Evolutionary conservation across 1,284 basidiomycete genomes (phyloP).

Genomic region (Pterula multifida): DNA sequence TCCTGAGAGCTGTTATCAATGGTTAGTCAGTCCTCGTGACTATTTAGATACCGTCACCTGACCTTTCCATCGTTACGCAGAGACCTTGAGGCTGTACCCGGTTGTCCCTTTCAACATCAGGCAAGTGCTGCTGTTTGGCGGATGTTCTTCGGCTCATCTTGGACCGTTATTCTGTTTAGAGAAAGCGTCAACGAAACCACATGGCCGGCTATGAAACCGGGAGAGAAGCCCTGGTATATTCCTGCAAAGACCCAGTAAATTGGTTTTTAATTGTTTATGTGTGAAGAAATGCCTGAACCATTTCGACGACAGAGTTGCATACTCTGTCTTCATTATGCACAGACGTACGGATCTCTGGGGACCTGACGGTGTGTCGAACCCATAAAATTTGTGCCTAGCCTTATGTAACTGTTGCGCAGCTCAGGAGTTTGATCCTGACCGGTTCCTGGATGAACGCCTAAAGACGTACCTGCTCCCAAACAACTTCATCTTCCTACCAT

Average conservation of each 20-base stretch:
- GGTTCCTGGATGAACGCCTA: slow-evolving; percentile 32
- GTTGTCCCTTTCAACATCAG: slow-evolving; percentile 19
- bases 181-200: slow-evolving; percentile 15
- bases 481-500: slow-evolving; percentile 31
- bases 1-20: slow-evolving; percentile 11
- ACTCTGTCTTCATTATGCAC: slow-evolving; percentile 21
- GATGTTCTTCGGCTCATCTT: not conserved
- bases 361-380: slow-evolving; percentile 19
- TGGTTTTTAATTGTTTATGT: not conserved
- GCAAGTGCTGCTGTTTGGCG: slow-evolving; percentile 6
- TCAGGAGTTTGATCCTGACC: slow-evolving; percentile 34
- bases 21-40: slow-evolving; percentile 2
- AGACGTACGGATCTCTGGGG: slow-evolving; percentile 23
- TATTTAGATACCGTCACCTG: not conserved
- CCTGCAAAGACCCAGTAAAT: slow-evolving; percentile 19
- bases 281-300: not conserved
- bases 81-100: slow-evolving; percentile 19
- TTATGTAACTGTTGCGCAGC: slow-evolving; percentile 14
- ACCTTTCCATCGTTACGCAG: slow-evolving; percentile 8
- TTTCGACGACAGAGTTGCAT: slow-evolving; percentile 6
- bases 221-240: slow-evolving; percentile 20
- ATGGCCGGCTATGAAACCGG: slow-evolving; percentile 18
- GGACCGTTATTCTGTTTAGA: slow-evolving; percentile 6
- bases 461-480: slow-evolving; percentile 25
- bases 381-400: no score